Percentiles rank a stretch among this genome's conserved stretches.
phyloP scores from a whole-genome alignment of 1,284 basidiomycete species.

The Apiotrichum domesticum region DNA sequence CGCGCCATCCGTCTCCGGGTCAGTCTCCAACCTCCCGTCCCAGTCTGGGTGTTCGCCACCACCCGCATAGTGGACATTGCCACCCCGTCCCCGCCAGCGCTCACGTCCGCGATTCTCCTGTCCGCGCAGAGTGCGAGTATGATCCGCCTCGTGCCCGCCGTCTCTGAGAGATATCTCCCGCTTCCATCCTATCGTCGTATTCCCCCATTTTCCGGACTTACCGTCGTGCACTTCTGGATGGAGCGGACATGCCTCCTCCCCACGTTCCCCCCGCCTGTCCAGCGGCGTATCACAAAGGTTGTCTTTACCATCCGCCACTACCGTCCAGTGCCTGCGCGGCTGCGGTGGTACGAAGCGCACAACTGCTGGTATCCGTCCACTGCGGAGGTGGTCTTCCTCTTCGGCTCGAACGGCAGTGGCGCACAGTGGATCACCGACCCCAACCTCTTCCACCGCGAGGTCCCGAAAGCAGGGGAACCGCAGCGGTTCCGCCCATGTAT shows the following conservation, averaged over 20 bases:
- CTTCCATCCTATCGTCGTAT: not conserved
- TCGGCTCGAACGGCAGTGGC: not conserved
- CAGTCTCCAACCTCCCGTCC: too few species aligned
- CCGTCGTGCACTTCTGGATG: conserved; percentile 1
- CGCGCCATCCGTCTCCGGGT: too few species aligned
- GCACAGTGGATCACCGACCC: not conserved
- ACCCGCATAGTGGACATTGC: not conserved
- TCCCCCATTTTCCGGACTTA: not conserved
- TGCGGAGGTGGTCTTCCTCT: not conserved
- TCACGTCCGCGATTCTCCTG: too few species aligned
- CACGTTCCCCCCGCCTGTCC: not conserved
- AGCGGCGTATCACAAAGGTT: not conserved
- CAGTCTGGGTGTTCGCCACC: too few species aligned
- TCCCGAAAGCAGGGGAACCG: not conserved
- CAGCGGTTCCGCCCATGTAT: not conserved
- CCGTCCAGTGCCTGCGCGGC: not conserved
- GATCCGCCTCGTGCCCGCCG: not conserved
- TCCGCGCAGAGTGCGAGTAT: not conserved
- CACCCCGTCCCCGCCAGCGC: too few species aligned
- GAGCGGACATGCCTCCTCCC: not conserved
- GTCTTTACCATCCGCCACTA: conserved; percentile 1
- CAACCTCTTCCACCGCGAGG: not conserved
- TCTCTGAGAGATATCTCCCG: not conserved
- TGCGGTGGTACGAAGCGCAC: not conserved
- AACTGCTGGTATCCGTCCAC: not conserved